Base-by-base conservation (phyloP, 2,329 filamentous ascomycete species). In the Mariannaea sp. region DNA sequence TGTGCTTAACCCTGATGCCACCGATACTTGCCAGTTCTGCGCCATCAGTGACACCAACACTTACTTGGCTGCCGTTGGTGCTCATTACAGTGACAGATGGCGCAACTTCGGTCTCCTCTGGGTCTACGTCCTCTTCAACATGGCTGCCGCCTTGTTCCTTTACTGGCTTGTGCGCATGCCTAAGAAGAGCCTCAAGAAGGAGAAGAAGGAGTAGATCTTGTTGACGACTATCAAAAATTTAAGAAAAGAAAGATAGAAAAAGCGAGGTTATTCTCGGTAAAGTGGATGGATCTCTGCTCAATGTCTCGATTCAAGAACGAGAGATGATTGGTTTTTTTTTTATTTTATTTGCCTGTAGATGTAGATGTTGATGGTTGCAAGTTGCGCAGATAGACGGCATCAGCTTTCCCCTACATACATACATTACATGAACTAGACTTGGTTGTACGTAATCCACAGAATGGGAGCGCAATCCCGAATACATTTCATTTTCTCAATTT, bases 91-190 rank as follows among this genome's bases (percentile, higher is more conserved):
- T 22, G 74, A 88, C 30, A 75, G 84, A 32, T 90, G 87, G 86
- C 79, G 86, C 56, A 88, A 90, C 71, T 87, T 86, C 67, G 87
- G 85, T 9, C 73, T 88, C 22, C 68, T 85, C 30, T 86, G 81
- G 75, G 76, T 75, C 0, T 87, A 82, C 59, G 76, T 85, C 54
- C 65, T 76, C 24, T 84, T 86, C 68, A 87, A 87, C 66, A 71
- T 85, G 22, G 70, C 67, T 12, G 80, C 75, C 1, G 82, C 83
- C 0, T 69, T 86, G 26, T 68, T 75, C 9, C 69, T 86, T 39
- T 87, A 86, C 69, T 86, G 79, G 78, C 66, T 82, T 55, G 76
- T 71, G 3, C 73, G 78, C 40, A 72, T 81, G 66, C 77, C 77
- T 3, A 80, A 79, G 69, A 66, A 66, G 56, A 39, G 19, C 19